A percentile compares a stretch with the other conserved stretches of the same genome.
Evolutionary conservation across 164 flowering plant species (phyloP).

Genomic region (Akebia trifoliata): DNA sequence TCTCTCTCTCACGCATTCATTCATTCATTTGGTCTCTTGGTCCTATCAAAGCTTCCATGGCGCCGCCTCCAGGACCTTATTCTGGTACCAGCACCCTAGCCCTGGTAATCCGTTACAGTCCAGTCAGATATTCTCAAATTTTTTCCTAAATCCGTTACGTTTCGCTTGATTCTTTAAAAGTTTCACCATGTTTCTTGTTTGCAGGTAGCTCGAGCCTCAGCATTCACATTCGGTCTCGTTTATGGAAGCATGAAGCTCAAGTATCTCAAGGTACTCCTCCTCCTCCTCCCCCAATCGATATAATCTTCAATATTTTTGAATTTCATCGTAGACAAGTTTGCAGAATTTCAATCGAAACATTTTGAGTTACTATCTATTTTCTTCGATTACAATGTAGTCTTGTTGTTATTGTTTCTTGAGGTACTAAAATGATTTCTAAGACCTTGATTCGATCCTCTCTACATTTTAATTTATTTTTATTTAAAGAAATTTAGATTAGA

Average conservation of each 20-base stretch:
- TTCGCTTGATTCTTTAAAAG: not conserved
- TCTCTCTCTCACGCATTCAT: too few relatives aligned
- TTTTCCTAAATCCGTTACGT: not conserved
- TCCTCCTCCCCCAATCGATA: too few relatives aligned
- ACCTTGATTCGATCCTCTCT: not conserved
- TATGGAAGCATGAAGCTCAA: conserved; percentile 70
- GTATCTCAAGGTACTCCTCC: conserved; percentile 45
- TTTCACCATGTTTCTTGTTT: not conserved
- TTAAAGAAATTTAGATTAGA: too few relatives aligned
- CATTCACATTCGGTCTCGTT: conserved; percentile 57
- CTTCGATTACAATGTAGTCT: not conserved
- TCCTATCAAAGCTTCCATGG: too few relatives aligned
- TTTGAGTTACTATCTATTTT: too few relatives aligned
- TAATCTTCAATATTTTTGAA: too few relatives aligned
- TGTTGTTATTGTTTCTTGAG: not conserved
- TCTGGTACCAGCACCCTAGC: conserved; percentile 75
- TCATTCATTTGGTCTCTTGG: too few relatives aligned
- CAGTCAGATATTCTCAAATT: not conserved
- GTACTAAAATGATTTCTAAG: not conserved
- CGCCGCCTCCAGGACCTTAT: conserved; percentile 63
- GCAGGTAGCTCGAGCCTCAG: conserved; percentile 73
- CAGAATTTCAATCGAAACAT: too few relatives aligned
- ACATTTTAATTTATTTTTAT: not conserved
- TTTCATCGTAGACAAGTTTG: too few relatives aligned
- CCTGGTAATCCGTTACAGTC: conserved; percentile 42